These are phyloP conservation scores for Tetracentron sinense DNA, from an alignment of 164 flowering plant genomes.

Conservation along the genomic window DNA sequence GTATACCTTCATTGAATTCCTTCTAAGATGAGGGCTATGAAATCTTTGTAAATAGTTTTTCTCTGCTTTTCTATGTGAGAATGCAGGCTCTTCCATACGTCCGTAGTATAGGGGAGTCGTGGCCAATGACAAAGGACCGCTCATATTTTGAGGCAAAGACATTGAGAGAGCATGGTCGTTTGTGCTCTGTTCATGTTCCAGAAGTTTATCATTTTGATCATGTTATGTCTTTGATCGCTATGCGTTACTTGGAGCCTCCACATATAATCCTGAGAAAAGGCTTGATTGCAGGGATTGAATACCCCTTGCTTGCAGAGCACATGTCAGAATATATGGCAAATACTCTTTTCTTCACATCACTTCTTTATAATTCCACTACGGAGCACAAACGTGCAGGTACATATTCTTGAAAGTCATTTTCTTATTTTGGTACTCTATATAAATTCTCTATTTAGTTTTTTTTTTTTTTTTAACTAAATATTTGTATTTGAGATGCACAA, in stretches of 20 bases:
- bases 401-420: neutral
- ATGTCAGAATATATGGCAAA: constrained; percentile 78
- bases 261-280: constrained; percentile 93
- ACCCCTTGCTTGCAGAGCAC: constrained; percentile 88
- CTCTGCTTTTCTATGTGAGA: no score
- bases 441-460: no score
- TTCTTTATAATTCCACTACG: constrained; percentile 69
- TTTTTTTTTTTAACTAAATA: no score
- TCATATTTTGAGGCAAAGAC: no score
- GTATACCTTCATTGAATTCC: no score
- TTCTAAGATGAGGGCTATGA: no score
- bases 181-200: constrained; percentile 85
- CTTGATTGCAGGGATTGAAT: constrained; percentile 77
- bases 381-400: constrained; percentile 81
- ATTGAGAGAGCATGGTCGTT: constrained; percentile 57
- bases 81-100: constrained; percentile 85
- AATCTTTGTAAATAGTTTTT: no score
- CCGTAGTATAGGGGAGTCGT: constrained; percentile 94
- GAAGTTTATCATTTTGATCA: constrained; percentile 94
- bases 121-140: no score
- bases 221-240: constrained; percentile 79
- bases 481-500: no score
- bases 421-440: neutral
- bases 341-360: constrained; percentile 80
- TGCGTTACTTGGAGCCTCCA: constrained; percentile 95